Percentiles rank a stretch among this genome's conserved stretches.
Evolutionary conservation across 169 alveolate genomes (phyloP).

Genomic region (Theileria parva): DNA sequence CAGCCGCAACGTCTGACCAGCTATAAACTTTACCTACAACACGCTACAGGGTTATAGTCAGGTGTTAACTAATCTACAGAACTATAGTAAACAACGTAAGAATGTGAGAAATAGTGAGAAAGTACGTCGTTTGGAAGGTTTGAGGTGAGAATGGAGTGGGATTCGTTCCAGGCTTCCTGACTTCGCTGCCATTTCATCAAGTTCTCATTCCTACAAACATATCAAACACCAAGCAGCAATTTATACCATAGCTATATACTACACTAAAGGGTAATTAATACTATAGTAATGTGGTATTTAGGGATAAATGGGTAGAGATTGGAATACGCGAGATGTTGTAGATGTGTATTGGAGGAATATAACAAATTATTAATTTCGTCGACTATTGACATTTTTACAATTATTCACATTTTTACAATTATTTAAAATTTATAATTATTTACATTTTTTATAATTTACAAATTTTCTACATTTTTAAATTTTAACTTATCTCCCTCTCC

Average conservation of each 20-base stretch:
- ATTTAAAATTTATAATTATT: too few species aligned
- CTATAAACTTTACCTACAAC: conserved; percentile 63
- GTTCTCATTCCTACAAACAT: conserved; percentile 35
- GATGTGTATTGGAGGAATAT: conserved; percentile 46
- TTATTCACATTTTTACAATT: too few species aligned
- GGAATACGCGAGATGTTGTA: conserved; percentile 61
- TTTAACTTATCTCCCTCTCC: too few species aligned
- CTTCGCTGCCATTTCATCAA: conserved; percentile 61
- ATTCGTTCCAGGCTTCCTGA: conserved; percentile 62
- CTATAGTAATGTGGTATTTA: too few species aligned
- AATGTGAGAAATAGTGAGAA: not conserved
- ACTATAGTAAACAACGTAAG: too few species aligned
- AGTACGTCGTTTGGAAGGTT: conserved; percentile 42
- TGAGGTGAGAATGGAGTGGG: conserved; percentile 39
- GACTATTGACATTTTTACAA: conserved; percentile 47
- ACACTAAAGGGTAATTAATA: too few species aligned
- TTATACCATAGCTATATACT: too few species aligned
- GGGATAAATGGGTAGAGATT: not conserved
- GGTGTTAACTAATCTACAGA: too few species aligned
- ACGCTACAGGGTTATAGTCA: too few species aligned
- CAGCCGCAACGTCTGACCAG: conserved; percentile 59
- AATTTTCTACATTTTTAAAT: too few species aligned
- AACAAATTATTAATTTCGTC: conserved; percentile 46
- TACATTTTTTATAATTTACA: too few species aligned
- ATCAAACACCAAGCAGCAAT: too few species aligned